phyloP scores from a whole-genome alignment of 345 rosid species.

The Viola odorata region DNA sequence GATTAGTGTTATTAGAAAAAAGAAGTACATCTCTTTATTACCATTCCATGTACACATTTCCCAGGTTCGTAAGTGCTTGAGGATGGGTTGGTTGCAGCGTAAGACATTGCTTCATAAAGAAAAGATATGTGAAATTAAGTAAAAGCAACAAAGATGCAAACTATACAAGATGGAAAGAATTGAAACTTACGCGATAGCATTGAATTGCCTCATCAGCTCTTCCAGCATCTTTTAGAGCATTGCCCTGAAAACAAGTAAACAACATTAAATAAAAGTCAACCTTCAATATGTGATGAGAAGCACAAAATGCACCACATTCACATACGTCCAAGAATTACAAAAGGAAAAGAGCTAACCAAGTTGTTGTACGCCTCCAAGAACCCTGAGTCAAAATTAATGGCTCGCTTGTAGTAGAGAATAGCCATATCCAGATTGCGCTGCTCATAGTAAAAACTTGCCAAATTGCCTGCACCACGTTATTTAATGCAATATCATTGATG shows the following conservation, averaged over 20 bases:
- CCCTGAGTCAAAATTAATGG: slow-evolving; percentile 71
- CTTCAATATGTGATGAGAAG: neutral
- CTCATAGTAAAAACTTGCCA: slow-evolving; percentile 87
- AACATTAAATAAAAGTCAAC: neutral
- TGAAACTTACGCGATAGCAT: slow-evolving; percentile 72
- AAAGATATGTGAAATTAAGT: slow-evolving; percentile 2
- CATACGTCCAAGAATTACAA: neutral
- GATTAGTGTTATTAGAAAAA: too few species aligned
- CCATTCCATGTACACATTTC: slow-evolving; percentile 99
- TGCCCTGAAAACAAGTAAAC: slow-evolving; percentile 50
- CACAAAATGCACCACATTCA: neutral
- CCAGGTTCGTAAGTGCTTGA: slow-evolving; percentile 95
- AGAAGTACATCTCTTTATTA: slow-evolving; percentile 11
- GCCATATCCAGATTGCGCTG: slow-evolving; percentile 85
- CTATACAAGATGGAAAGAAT: neutral
- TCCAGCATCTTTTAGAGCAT: slow-evolving; percentile 91
- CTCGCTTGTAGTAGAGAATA: slow-evolving; percentile 80
- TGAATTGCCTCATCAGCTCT: slow-evolving; percentile 88
- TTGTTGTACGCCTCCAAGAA: slow-evolving; percentile 95
- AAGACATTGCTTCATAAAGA: slow-evolving; percentile 77
- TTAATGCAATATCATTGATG: too few species aligned
- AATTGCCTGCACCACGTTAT: slow-evolving; percentile 51
- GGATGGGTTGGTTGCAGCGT: slow-evolving; percentile 89
- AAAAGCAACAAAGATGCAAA: neutral
- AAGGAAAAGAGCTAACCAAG: slow-evolving; percentile 52